Evolutionary conservation across 176 grass and related monocot species (phyloP).

Genomic region (Metroxylon sagu): DNA sequence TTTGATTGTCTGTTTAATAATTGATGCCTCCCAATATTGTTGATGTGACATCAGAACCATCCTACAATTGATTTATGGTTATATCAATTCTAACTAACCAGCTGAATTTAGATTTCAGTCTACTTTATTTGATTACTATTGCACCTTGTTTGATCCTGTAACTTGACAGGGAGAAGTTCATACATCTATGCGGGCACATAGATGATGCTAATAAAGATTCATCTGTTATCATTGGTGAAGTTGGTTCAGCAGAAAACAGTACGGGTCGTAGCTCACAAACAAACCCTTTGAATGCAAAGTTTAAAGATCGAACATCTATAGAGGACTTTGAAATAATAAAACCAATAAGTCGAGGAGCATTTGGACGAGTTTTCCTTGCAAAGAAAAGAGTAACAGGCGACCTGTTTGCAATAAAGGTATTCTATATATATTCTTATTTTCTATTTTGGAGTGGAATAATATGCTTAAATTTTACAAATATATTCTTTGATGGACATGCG

Average conservation of each 20-base stretch:
- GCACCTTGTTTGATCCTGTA: conserved; percentile 18
- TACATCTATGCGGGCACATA: conserved; percentile 65
- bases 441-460: too few species aligned
- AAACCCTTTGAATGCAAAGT: conserved; percentile 39
- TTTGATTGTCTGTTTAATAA: not conserved
- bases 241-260: conserved; percentile 32
- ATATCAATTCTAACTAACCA: too few species aligned
- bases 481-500: too few species aligned
- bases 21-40: not conserved
- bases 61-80: too few species aligned
- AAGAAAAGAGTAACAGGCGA: conserved; percentile 92
- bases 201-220: conserved; percentile 57
- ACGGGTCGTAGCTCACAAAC: conserved; percentile 35
- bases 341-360: conserved; percentile 80
- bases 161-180: conserved; percentile 81
- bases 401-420: conserved; percentile 93
- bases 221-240: conserved; percentile 56
- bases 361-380: conserved; percentile 91
- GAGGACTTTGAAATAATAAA: conserved; percentile 99
- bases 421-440: too few species aligned
- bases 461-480: too few species aligned
- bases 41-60: not conserved
- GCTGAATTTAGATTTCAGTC: not conserved
- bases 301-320: conserved; percentile 87
- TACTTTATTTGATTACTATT: too few species aligned